Base-by-base conservation (phyloP, 495 filamentous ascomycete genomes). In the Trichoderma gamsii region DNA sequence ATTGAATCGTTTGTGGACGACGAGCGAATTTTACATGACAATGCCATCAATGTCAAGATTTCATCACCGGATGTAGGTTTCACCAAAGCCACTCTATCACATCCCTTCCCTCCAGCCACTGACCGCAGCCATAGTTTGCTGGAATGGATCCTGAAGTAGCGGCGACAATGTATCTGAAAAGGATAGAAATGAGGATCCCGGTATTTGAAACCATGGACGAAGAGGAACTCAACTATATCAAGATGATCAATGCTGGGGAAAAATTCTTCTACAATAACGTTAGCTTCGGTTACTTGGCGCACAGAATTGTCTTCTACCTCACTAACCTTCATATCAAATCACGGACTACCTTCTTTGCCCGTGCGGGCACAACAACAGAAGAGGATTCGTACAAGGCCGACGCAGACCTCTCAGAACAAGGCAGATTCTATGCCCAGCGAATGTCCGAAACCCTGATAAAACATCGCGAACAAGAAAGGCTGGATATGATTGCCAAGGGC, bases 191-290 rank as follows among this genome's bases (percentile, higher is more conserved):
- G 63, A 92, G 95, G 68, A 98, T 98, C 66, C 96, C 96, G 25
- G 87, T 93, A 68, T 98, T 97, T 72, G 94, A 98, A 78, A 96
- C 92, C 0, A 98, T 99, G 93, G 85, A 93, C 71, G 95, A 98
- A 73, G 82, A 84, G 38, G 92, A 97, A 69, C 81, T 98, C 67
- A 97, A 97, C 73, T 99, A 92, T 75, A 92, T 98, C 82, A 98
- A 97, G 86, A 97, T 99, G 93, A 96, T 97, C 71, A 98, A 99
- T 73, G 96, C 96, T 9, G 96, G 96, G n/a, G 88, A 96, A 76
- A 81, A 88, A 63, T 86, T 98, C 67, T 88, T 91, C 68, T 91
- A 97, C 72, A 99, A 98, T 81, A 97, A 97, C 71, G 90, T 93
- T 74, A 90, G 87, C 72, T 98, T 98, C 77, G 92, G 92, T 38